These are phyloP conservation scores for Penicillium sp. DNA, from an alignment of 2,329 filamentous ascomycete species.

Conservation along the genomic window DNA sequence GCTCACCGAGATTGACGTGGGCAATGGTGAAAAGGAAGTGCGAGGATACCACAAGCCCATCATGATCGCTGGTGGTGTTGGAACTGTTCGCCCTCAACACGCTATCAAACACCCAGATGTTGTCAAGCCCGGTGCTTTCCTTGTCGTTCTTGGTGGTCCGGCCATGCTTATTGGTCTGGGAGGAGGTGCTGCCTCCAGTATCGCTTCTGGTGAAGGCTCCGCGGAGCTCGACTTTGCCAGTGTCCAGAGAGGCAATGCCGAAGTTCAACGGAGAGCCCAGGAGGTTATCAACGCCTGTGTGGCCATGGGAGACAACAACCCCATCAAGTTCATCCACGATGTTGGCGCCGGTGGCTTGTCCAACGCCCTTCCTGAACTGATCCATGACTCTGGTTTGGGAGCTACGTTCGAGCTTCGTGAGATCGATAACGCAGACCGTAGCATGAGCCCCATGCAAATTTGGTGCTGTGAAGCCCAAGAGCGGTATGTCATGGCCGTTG, in stretches of 20 bases:
- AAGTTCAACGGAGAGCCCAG: conserved; percentile 91
- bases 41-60: conserved; percentile 97
- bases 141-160: conserved; percentile 90
- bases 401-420: conserved; percentile 93
- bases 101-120: conserved; percentile 78
- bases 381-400: conserved; percentile 86
- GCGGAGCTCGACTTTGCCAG: conserved; percentile 95
- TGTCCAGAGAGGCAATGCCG: conserved; percentile 94
- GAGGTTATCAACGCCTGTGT: conserved; percentile 97
- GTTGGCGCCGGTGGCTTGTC: conserved; percentile 90
- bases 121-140: conserved; percentile 82
- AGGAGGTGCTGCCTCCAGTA: conserved; percentile 90
- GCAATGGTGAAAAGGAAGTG: conserved; percentile 64
- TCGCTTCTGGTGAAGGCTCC: conserved; percentile 80
- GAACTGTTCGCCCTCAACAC: conserved; percentile 85
- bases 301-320: conserved; percentile 76
- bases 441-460: conserved; percentile 94
- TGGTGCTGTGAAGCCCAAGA: conserved; percentile 99
- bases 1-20: conserved; percentile 64
- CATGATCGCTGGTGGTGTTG: conserved; percentile 95
- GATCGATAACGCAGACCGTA: conserved; percentile 81
- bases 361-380: conserved; percentile 80
- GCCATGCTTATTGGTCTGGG: conserved; percentile 97
- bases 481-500: conserved; percentile 87
- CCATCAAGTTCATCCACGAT: conserved; percentile 96